Evolutionary conservation across 768 basidiomycete genomes (phyloP), one percentile per base, ranked within the genome.

Genomic region (Sistotremastrum suecicum): DNA sequence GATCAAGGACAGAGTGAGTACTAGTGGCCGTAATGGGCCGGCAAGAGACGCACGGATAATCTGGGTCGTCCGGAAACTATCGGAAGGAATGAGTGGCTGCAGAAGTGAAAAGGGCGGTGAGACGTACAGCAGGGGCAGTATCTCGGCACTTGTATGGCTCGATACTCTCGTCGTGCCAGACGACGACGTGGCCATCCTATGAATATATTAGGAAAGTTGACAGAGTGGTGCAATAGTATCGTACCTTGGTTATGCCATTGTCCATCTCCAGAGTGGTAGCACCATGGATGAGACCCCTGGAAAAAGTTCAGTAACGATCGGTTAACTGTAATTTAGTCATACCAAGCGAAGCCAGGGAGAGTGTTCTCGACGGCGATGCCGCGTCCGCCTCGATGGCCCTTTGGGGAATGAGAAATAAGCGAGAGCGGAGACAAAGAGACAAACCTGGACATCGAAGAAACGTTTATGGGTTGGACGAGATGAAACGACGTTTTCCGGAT

Each of bases 151-250:
- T 89, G 34, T 65, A 66, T 3, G 72, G 51, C 3, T 61, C 57
- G 49, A 89, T 80, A 38, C 64, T 63, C 59, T 78, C 76, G 60
- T 89, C 85, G 53, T 89, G 85, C 80, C 81, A 87, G 9, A 88
- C 81, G 37, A 89, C 67, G 10, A 82, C 77, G 41, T 71, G 70
- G 8, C 80, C 83, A 56, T 89, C 86, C 82, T 84, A 36, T 34
- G 47, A 12, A 34, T 10, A 20, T 28, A 36, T 40, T 36, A 11
- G n/a, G 33, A 42, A 37, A 5, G 33, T 34, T 37, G 39, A 8
- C 20, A 11, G 36, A 5, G n/a, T 30, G 35, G 10, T 1, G 5
- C 8, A 20, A 42, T 29, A 29, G 34, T 20, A 5, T 31, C 20
- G 29, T 44, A 76, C 82, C 66, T 72, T 75, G 5, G 83, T 83